Evolutionary conservation across 2,329 filamentous ascomycete species (phyloP), one percentile per base, ranked within the genome.

Genomic region (Daldinia sp.): DNA sequence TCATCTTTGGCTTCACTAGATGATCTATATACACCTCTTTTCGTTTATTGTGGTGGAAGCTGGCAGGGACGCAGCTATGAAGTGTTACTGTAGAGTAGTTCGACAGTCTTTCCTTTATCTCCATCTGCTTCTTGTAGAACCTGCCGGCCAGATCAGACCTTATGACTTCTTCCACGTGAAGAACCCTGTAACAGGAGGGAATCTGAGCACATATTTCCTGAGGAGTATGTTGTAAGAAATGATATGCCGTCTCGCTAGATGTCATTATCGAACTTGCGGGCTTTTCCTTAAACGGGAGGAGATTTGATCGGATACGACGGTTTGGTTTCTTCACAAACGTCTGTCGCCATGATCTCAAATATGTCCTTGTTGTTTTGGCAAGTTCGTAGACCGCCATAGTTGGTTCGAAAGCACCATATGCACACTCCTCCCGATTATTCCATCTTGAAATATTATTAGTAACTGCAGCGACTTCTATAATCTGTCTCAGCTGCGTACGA

Each of bases 131-230:
- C 15, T 41, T 28, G 37, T 74, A 61, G 67, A 82, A 82, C 6
- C 72, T 74, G 0, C 48, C 30, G 6, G 78, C 70, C 3, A 82
- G 73, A 30, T 80, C 75, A 1, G 67, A 65, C 9, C 81, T 78
- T 33, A 82, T 59, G 6, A 83, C 74, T 37, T 79, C 79, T 64
- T 83, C 80, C 9, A 82, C 75, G 48, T 83, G 80, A 5, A 82
- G 73, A 41, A 81, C 75, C 5, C 81, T 77, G 64, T 79, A 79
- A 3, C 67, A 7, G 3, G 69, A 10, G 4, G 79, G 76, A 28
- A 82, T 76, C 6, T 63, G 63, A 13, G 70, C 69, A n/a, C 76
- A 77, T 28, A 81, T 78, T 28, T 81, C 67, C 39, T 77, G 70
- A 2, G 78, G 77, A 3, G 79, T 75, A 67, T 74, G 74, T 9